phyloP scores from a whole-genome alignment of 2,329 filamentous ascomycete species.

The Hypocreales sp. region DNA sequence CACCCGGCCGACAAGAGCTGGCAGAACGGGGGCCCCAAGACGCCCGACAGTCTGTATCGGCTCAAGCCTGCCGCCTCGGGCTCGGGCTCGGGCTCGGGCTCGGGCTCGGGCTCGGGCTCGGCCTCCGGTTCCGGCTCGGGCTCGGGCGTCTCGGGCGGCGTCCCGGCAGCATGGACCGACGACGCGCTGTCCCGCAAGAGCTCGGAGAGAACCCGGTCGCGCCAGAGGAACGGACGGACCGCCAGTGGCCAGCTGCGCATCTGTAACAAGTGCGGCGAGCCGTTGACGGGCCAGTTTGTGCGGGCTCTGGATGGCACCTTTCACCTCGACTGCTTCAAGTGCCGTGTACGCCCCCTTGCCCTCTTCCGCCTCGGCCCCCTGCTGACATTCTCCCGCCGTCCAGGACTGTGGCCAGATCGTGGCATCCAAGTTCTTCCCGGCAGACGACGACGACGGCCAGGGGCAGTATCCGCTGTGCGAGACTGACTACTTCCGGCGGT shows the following conservation, averaged over 20 bases:
- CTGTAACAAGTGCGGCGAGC: conserved; percentile 79
- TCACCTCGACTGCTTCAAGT: conserved; percentile 96
- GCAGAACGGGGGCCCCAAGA: conserved; percentile 20
- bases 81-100: conserved; percentile 3
- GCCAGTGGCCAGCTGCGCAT: conserved; percentile 45
- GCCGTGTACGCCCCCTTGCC: conserved; percentile 60
- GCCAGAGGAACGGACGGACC: conserved; percentile 35
- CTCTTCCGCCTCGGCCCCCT: too few relatives aligned
- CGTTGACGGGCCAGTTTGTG: conserved; percentile 89
- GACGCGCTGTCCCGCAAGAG: conserved; percentile 30
- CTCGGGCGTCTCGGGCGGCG: conserved; percentile 14
- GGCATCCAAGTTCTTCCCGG: conserved; percentile 96
- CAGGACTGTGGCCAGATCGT: conserved; percentile 96
- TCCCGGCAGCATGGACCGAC: conserved; percentile 17
- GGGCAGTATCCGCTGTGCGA: conserved; percentile 93
- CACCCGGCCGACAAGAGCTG: conserved; percentile 17
- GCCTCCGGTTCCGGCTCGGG: conserved; percentile 13
- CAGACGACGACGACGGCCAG: conserved; percentile 74
- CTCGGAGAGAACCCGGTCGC: conserved; percentile 41
- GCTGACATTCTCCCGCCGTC: too few relatives aligned
- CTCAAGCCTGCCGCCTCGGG: conserved; percentile 19
- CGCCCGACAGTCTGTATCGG: conserved; percentile 19
- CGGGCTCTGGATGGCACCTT: conserved; percentile 86
- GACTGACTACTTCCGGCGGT: conserved; percentile 88
- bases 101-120: conserved; percentile 15